A percentile compares a stretch with the other conserved stretches of the same genome.
Evolutionary conservation across 768 basidiomycete species (phyloP).

Genomic region (Russula griseocarnosa): DNA sequence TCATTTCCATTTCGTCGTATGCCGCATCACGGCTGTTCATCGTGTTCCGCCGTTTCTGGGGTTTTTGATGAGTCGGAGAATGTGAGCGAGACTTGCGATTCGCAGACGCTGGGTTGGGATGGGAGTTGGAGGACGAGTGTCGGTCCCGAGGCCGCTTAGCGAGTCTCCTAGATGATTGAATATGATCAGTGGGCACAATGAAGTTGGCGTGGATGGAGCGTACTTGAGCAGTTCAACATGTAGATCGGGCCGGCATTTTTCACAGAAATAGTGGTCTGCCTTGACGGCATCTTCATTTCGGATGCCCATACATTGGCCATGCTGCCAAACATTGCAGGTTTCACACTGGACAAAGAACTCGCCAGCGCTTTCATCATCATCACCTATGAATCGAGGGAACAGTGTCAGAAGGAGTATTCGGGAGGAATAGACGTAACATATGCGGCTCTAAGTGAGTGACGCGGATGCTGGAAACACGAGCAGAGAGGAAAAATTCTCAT

Average conservation of each 20-base stretch:
- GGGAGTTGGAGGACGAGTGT: slow-evolving; percentile 46
- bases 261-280: slow-evolving; percentile 87
- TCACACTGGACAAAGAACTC: slow-evolving; percentile 99
- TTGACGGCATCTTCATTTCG: slow-evolving; percentile 69
- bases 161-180: slow-evolving; percentile 48
- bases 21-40: slow-evolving; percentile 92
- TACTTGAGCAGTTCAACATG: slow-evolving; percentile 81
- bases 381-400: slow-evolving; percentile 37
- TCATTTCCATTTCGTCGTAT: slow-evolving; percentile 86
- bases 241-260: slow-evolving; percentile 83
- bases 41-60: slow-evolving; percentile 87
- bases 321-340: slow-evolving; percentile 96
- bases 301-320: slow-evolving; percentile 94
- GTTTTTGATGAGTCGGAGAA: slow-evolving; percentile 59
- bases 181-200: slow-evolving; percentile 27
- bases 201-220: slow-evolving; percentile 32
- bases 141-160: slow-evolving; percentile 62
- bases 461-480: slow-evolving; percentile 7
- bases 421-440: slow-evolving; percentile 16
- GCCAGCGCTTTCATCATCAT: slow-evolving; percentile 77
- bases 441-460: not conserved
- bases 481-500: slow-evolving; percentile 5
- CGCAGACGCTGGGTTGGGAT: slow-evolving; percentile 30
- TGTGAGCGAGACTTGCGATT: slow-evolving; percentile 71
- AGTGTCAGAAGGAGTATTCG: slow-evolving; percentile 31